Percentiles rank a stretch among this genome's conserved stretches.
Conservation (phyloP, 2,329 filamentous ascomycete species). For the Apiospora pterosperma region DNA sequence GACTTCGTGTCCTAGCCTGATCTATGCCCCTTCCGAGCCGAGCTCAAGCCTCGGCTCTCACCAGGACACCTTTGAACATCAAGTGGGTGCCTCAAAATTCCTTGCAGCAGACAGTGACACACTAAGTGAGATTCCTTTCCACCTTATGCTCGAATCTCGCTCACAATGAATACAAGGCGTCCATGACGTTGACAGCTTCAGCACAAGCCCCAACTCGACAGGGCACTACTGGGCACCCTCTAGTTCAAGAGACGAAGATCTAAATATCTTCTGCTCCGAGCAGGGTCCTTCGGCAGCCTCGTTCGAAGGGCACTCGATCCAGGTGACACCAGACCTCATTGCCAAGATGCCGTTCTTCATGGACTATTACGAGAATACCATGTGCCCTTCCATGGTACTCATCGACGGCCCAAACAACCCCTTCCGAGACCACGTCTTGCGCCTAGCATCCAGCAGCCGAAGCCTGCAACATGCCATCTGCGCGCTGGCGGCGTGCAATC, state of each 20-base stretch:
- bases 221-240: conserved; percentile 45
- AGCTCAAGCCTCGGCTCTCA: conserved; percentile 60
- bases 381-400: conserved; percentile 87
- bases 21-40: conserved; percentile 58
- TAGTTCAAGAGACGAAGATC: conserved; percentile 40
- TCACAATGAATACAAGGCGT: conserved; percentile 33
- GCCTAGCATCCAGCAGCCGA: conserved; percentile 71
- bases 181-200: conserved; percentile 50
- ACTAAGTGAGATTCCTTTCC: conserved; percentile 48
- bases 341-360: conserved; percentile 84
- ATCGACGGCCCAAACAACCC: conserved; percentile 86
- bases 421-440: conserved; percentile 78
- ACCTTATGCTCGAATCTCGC: conserved; percentile 6
- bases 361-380: conserved; percentile 89
- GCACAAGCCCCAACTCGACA: conserved; percentile 46
- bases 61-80: conserved; percentile 54
- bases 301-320: conserved; percentile 43
- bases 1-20: conserved; percentile 58
- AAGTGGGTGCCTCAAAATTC: conserved; percentile 38
- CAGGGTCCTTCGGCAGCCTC: conserved; percentile 44
- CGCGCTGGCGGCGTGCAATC: conserved; percentile 82
- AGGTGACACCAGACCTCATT: conserved; percentile 61
- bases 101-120: conserved; percentile 53
- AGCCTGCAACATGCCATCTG: conserved; percentile 92
- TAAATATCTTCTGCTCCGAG: conserved; percentile 37